phyloP scores from a whole-genome alignment of 768 basidiomycete genomes.

The Russula compacta region DNA sequence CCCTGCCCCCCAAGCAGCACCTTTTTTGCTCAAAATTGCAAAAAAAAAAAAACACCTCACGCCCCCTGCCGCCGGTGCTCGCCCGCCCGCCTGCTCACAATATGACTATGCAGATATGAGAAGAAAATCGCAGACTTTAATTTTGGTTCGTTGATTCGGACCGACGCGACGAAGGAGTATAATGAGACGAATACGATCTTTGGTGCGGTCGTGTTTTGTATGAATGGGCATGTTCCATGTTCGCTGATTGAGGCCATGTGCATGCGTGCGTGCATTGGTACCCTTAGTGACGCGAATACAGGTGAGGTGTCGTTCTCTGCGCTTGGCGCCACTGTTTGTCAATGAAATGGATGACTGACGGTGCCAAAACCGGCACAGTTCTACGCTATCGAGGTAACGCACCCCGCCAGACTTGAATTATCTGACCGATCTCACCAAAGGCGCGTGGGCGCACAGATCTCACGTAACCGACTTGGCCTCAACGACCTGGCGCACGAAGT shows the following conservation, averaged over 20 bases:
- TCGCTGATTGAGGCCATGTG: conserved; percentile 3
- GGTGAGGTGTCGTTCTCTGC: conserved; percentile 29
- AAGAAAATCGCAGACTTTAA: conserved; percentile 89
- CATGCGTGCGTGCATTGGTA: not conserved
- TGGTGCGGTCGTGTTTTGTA: conserved; percentile 38
- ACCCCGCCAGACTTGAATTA: not conserved
- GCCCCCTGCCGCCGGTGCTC: no score
- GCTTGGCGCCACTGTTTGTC: not conserved
- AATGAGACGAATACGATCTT: conserved; percentile 91
- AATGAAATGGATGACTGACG: no score
- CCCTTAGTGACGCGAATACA: conserved; percentile 63
- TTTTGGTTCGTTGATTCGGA: conserved; percentile 91
- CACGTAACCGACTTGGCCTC: conserved; percentile 82
- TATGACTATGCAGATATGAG: no score
- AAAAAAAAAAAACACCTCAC: no score
- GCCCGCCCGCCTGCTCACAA: no score
- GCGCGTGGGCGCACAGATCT: conserved; percentile 46
- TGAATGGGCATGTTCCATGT: not conserved
- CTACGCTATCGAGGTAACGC: conserved; percentile 77
- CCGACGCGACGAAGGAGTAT: conserved; percentile 72
- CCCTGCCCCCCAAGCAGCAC: not conserved
- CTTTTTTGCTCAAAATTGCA: not conserved
- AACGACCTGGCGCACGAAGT: conserved; percentile 81
- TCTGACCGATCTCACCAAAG: conserved; percentile 4
- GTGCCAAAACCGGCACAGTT: conserved; percentile 43